Evolutionary conservation across 2,329 filamentous ascomycete species (phyloP), one percentile per base, ranked within the genome.

Genomic region (Endoconidiophora laricicola): DNA sequence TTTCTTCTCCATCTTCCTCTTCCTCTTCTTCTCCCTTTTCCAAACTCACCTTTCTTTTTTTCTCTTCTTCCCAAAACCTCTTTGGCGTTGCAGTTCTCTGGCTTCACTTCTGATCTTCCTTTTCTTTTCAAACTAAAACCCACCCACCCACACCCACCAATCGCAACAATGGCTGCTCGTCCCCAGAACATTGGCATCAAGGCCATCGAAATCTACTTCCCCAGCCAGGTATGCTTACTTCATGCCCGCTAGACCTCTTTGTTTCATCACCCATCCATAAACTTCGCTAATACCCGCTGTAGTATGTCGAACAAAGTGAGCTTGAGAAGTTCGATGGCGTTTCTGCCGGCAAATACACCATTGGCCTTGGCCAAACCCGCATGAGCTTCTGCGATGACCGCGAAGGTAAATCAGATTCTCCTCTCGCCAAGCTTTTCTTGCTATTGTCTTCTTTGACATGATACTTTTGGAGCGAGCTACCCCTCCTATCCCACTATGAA

Each of bases 301-400:
- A 90, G 84, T 91, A 86, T 68, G 83, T 91, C 60, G 82, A 88
- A 63, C 85, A 91, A 69, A 66, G 71, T 52, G 83, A 88, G 65
- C 76, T 91, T 56, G 84, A 90, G 67, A 84, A 86, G 68, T 86
- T 86, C 68, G 85, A 91, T 76, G 84, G 83, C 64, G 83, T 86
- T 60, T 76, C 76, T 64, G 65, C 78, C 52, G 85, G 85, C 58
- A 91, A 91, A 70, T 91, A 91, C 74, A 91, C 85, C 61, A 90
- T 91, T 69, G 85, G 85, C 65, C 81, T 91, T 52, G 85, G 85
- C 60, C 85, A 91, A 75, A 90, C 83, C 63, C 86, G 84, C 71
- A 91, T 91, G 85, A 81, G 79, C 72, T 91, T 91, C 70, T 90
- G 85, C 65, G 85, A 91, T 67, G 85, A 91, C 63, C 79, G 83